These are phyloP conservation scores for Erysimum cheiri DNA, from an alignment of 441 rosid genomes.

Conservation along the genomic window DNA sequence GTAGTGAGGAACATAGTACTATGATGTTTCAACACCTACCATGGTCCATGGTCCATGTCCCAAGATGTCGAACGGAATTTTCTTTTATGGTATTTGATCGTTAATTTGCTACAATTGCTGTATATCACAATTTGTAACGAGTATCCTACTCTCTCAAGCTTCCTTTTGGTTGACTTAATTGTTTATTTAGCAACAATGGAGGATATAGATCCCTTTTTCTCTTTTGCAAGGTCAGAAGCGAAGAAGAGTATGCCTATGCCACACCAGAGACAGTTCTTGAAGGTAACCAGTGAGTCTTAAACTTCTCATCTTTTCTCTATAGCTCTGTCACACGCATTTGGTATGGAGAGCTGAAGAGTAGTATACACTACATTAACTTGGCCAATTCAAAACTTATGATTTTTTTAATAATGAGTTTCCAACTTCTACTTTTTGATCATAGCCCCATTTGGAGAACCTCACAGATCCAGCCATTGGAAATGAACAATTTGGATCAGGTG, in stretches of 20 bases:
- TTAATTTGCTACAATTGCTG: background rate
- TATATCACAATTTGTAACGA: background rate
- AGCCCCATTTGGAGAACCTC: background rate
- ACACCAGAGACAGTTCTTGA: background rate
- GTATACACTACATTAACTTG: background rate
- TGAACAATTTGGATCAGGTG: too few species aligned
- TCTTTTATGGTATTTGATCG: background rate
- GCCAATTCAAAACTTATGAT: background rate
- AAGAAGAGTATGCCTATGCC: slow-evolving; percentile 1
- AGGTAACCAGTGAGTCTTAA: slow-evolving; percentile 20
- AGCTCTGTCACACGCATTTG: background rate
- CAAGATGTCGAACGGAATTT: background rate
- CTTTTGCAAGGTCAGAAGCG: background rate
- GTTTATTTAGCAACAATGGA: slow-evolving; percentile 10
- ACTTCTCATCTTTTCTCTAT: background rate
- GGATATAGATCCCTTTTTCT: background rate
- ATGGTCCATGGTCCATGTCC: too few species aligned
- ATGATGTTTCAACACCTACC: slow-evolving; percentile 1
- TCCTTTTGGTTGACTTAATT: background rate
- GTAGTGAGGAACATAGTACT: background rate
- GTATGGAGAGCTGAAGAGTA: background rate
- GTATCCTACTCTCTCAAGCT: background rate
- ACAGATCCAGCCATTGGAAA: background rate
- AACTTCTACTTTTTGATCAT: slow-evolving; percentile 3
- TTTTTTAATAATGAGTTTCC: background rate